Evolutionary conservation across 2,329 filamentous ascomycete species (phyloP), one percentile per base, ranked within the genome.

Genomic region (Penicillium paneum): DNA sequence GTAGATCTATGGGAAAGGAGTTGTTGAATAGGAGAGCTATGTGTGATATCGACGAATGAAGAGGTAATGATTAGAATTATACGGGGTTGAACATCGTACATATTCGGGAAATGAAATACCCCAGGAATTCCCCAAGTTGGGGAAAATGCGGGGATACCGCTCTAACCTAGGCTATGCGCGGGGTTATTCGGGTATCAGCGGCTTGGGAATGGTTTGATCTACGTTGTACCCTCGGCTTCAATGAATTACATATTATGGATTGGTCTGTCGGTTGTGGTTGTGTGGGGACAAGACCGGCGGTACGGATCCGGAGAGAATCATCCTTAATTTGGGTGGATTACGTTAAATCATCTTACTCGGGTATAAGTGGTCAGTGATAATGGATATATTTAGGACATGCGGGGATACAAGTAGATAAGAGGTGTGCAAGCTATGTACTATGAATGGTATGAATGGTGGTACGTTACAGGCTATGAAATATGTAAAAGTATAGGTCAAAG

Each of bases 161-260:
- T 36, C 35, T 59, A 57, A 59, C 60, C 58, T 62, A 57, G 60
- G 58, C 52, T 60, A 58, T 56, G 47, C 51, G 58, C 50, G 55
- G 53, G 49, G 29, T 34, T 24, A 24, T 31, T 49, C 51, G 56
- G 54, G 48, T 52, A 53, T 41, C 36, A 54, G 21, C 15, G 24
- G 43, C 21, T 36, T 15, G 35, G 41, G 8, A 34, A 32, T 13
- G 4, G 7, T 12, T 19, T 40, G 19, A 41, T 48, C 19, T 34
- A 31, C 47, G 8, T 43, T 31, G 5, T 17, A 24, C 19, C 1
- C 21, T 50, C 24, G 15, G 15, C 39, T 46, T 44, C 29, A 42
- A 43, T 35, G 12, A 8, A 44, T 40, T 42, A 24, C 21, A 24
- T 24, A 21, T 21, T 8, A 24, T 39, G 24, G 17, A 35, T 26